These are phyloP conservation scores for Fusarium globosum DNA, from an alignment of 2,329 filamentous ascomycete genomes.

Conservation along the genomic window DNA sequence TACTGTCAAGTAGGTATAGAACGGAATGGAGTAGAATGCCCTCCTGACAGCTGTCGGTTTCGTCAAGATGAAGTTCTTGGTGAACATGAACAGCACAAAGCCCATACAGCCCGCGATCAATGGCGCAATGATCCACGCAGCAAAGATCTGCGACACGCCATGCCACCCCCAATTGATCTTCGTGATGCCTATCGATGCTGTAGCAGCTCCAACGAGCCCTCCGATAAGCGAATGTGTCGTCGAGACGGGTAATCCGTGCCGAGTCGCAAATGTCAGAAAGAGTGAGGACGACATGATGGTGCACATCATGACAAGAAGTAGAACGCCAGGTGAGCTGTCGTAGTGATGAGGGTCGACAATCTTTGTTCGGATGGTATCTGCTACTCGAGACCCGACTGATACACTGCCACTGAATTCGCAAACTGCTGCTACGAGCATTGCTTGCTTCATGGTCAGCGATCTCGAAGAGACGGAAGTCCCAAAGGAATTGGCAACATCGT, in stretches of 20 bases:
- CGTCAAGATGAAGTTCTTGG: slow-evolving; percentile 49
- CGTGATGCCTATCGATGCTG: slow-evolving; percentile 50
- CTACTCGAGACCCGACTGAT: slow-evolving; percentile 69
- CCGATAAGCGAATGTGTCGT: slow-evolving; percentile 65
- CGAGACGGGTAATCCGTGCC: slow-evolving; percentile 63
- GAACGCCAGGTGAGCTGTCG: slow-evolving; percentile 66
- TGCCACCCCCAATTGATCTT: slow-evolving; percentile 53
- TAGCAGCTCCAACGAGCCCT: slow-evolving; percentile 52
- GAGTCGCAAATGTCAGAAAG: slow-evolving; percentile 65
- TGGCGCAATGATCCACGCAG: slow-evolving; percentile 53
- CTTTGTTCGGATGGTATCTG: slow-evolving; percentile 69
- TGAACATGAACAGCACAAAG: slow-evolving; percentile 49
- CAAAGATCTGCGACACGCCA: slow-evolving; percentile 54
- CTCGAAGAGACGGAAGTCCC: slow-evolving; percentile 77
- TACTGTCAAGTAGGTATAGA: slow-evolving; percentile 54
- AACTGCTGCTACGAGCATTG: slow-evolving; percentile 66
- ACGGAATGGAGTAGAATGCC: slow-evolving; percentile 50
- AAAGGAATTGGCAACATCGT: slow-evolving; percentile 82
- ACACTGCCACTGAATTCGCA: slow-evolving; percentile 72
- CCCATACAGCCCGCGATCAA: slow-evolving; percentile 49
- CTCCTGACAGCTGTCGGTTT: slow-evolving; percentile 47
- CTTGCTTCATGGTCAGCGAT: slow-evolving; percentile 71
- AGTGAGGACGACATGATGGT: slow-evolving; percentile 61
- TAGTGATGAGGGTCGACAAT: slow-evolving; percentile 60
- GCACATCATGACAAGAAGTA: slow-evolving; percentile 65